Percentiles rank a stretch among this genome's conserved stretches.
Conservation (phyloP, 2,329 filamentous ascomycete genomes). For the Sporothrix pallida region DNA sequence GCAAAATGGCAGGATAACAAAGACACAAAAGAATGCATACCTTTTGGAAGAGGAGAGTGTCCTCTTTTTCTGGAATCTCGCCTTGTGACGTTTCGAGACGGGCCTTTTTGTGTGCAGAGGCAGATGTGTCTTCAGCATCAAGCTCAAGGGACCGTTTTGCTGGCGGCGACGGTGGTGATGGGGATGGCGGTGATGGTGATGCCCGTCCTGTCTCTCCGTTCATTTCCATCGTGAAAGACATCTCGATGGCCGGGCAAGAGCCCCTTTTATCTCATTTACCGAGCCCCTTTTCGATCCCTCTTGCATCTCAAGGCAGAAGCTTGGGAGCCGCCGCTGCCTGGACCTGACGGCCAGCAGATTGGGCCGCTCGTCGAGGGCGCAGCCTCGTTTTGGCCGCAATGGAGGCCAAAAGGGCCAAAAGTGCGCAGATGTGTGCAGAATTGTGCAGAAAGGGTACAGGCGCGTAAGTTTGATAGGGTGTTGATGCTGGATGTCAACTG, state of each 20-base stretch:
- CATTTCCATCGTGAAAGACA: neutral
- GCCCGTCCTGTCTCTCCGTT: neutral
- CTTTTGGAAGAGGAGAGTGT: neutral
- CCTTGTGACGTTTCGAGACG: neutral
- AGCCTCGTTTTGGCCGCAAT: neutral
- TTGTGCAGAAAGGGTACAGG: neutral
- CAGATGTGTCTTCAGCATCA: neutral
- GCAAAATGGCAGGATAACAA: neutral
- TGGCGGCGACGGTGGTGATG: neutral
- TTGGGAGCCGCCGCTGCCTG: conserved; percentile 10
- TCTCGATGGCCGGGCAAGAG: neutral
- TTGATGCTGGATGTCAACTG: neutral
- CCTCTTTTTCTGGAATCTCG: neutral
- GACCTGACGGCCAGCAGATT: neutral
- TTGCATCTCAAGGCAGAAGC: no score
- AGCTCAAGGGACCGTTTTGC: conserved; percentile 5
- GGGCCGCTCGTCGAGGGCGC: conserved; percentile 11
- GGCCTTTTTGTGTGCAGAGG: conserved; percentile 2
- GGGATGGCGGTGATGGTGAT: neutral
- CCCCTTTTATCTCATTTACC: neutral
- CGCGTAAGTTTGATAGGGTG: neutral
- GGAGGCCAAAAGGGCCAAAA: neutral
- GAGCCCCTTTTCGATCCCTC: no score
- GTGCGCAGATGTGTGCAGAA: neutral
- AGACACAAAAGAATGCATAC: neutral